Conservation (phyloP, 148 eudicot species). For the Rhododendron kiyosumense region DNA sequence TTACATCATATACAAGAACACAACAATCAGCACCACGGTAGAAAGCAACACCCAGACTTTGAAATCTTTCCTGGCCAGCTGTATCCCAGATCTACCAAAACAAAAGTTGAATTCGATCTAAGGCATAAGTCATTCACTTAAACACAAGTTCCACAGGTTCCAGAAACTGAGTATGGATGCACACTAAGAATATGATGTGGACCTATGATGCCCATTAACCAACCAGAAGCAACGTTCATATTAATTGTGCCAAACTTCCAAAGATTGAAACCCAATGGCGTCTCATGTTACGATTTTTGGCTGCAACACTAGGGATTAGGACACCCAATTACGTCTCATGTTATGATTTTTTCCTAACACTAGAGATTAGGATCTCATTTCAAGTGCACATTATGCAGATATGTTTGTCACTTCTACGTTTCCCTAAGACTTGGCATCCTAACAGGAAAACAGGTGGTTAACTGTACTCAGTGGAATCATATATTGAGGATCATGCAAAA, state of each 20-base stretch:
- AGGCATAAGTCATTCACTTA: background rate
- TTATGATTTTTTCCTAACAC: background rate
- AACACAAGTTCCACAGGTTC: background rate
- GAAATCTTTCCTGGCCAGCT: conserved; percentile 97
- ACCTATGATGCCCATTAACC: background rate
- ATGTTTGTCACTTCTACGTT: background rate
- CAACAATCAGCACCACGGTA: conserved; percentile 98
- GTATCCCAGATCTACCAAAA: conserved; percentile 89
- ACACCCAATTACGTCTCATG: background rate
- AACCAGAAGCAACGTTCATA: background rate
- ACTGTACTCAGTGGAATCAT: background rate
- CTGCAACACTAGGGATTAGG: background rate
- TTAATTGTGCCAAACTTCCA: background rate
- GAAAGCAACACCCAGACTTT: conserved; percentile 96
- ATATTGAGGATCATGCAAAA: background rate
- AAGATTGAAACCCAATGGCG: background rate
- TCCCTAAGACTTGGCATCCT: background rate
- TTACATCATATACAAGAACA: conserved; percentile 93
- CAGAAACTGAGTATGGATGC: background rate
- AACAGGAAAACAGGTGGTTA: background rate
- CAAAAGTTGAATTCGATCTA: conserved; percentile 2
- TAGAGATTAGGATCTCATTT: background rate
- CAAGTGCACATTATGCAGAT: background rate
- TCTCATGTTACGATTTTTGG: background rate
- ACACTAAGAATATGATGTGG: background rate